Evolutionary conservation across 768 basidiomycete genomes (phyloP), one percentile per base, ranked within the genome.

Genomic region (Tricholoma terreum): DNA sequence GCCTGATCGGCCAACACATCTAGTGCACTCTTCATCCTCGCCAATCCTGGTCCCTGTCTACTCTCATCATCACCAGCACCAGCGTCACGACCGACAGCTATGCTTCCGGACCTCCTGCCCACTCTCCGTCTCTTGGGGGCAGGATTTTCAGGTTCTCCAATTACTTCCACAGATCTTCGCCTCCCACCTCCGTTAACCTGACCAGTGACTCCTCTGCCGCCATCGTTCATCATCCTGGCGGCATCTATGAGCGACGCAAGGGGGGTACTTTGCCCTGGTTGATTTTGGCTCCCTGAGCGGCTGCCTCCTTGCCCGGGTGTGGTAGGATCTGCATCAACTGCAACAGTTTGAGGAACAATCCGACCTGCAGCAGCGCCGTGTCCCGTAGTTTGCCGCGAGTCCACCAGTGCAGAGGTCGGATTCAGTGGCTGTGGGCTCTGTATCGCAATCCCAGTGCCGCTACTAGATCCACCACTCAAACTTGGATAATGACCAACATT

Each of bases 1-100:
- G 89, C 86, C 66, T 89, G 86, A 61, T 89, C 87, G 1, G 88
- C 89, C 33, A 90, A 72, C 7, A 90, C 86, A 63, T 90, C 87
- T 63, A 90, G 71, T 6, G 84, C 88, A 58, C 82, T 82, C 58
- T 70, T 73, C 46, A 78, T 69, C 49, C 76, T 67, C n/a, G 65
- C 67, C 38, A 66, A 19, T 15, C 59, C 66, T 33, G 61, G 52
- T 34, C 50, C 40, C 9, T 60, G 50, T 34, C 60, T 57, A 48
- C 50, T 48, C 17, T 58, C 53, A 19, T 53, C 59, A 24, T 31
- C 40, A 35, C 34, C 46, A 45, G 58, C 40, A 35, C 34, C 46
- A 45, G 58, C 45, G 38, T 15, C 27, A 10, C 46, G 46, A 49
- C 24, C n/a, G 30, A n/a, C 30, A n/a, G n/a, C 7, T 9, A 6